Evolutionary conservation across 768 basidiomycete genomes (phyloP), one percentile per base, ranked within the genome.

Genomic region (Favolaschia claudopus): DNA sequence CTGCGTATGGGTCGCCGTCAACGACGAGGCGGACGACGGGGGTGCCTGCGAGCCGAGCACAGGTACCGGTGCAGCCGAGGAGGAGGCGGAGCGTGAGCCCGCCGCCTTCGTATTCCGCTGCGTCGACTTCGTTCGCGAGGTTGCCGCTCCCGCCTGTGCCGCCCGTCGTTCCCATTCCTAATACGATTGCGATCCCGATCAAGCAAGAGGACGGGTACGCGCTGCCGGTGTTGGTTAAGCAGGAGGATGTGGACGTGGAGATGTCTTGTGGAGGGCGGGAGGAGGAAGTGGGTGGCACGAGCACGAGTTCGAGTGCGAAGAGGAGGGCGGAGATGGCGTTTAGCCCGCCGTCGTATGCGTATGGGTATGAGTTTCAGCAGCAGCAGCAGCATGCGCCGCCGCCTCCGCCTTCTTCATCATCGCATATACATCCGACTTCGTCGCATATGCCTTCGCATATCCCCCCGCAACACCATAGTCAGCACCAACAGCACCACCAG

Each of bases 281-380:
- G 38, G 19, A 22, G 38, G 19, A 5, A 22, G 13, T n/a, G 24
- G 38, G 3, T 39, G 38, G 3, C 24, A 22, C 4, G 38, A 39
- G 38, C 19, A 5, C 38, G 38, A 39, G 38, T 3, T 28, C 4
- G 9, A 42, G 31, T 19, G 61, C 29, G 20, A 58, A 58, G 36
- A 52, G 42, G 24, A 64, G 56, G 40, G 62, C 62, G 22, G 58
- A 25, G 27, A 58, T 54, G 6, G 62, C 62, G 48, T 64, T 64
- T 34, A 64, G 62, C 38, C 62, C 62, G 20, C 28, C 42, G 25
- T 46, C 43, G 43, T 60, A 64, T 37, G n/a, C 50, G 33, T 40
- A n/a, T 39, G 40, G 28, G 44, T 28, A 27, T 44, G 39, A n/a
- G 47, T 5, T 22, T 33, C 40, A 25, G 39, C n/a, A 22, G 37